A percentile compares a stretch with the other conserved stretches of the same genome.
phyloP scores from a whole-genome alignment of 2,329 filamentous ascomycete genomes.

The Amesomyces nigricolor region DNA sequence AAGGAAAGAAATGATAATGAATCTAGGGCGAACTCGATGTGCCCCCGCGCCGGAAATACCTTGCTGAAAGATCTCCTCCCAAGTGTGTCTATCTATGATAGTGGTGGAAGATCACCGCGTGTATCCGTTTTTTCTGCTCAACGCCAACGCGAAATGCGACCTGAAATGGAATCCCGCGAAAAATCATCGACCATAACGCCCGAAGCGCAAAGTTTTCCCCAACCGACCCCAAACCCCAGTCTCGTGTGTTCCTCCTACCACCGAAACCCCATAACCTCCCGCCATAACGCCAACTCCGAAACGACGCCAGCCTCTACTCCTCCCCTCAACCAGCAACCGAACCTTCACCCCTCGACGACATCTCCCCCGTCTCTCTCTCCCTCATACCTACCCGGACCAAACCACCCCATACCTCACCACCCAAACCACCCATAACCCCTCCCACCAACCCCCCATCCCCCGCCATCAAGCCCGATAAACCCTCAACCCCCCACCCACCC shows the following conservation, averaged over 20 bases:
- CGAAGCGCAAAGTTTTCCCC: not conserved
- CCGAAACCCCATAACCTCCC: not conserved
- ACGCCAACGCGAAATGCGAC: constrained; percentile 1
- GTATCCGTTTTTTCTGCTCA: not conserved
- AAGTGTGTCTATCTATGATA: constrained; percentile 1
- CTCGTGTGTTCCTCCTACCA: not conserved
- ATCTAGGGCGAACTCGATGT: constrained; percentile 1
- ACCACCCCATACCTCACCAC: too few relatives aligned
- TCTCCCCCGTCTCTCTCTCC: too few relatives aligned
- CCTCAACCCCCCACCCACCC: constrained; percentile 4
- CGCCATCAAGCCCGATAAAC: constrained; percentile 13
- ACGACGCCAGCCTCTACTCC: not conserved
- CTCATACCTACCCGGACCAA: too few relatives aligned
- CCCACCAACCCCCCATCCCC: not conserved
- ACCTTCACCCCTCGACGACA: too few relatives aligned
- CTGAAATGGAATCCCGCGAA: not conserved
- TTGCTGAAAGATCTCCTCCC: not conserved
- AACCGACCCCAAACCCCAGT: not conserved
- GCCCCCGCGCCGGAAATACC: not conserved
- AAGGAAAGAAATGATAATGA: not conserved
- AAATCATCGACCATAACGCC: not conserved
- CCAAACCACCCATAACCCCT: not conserved
- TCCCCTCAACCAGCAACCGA: too few relatives aligned
- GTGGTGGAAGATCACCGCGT: not conserved
- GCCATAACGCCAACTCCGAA: not conserved